Evolutionary conservation across 257 asterid species (phyloP).

Genomic region (Marsdenia floribunda): DNA sequence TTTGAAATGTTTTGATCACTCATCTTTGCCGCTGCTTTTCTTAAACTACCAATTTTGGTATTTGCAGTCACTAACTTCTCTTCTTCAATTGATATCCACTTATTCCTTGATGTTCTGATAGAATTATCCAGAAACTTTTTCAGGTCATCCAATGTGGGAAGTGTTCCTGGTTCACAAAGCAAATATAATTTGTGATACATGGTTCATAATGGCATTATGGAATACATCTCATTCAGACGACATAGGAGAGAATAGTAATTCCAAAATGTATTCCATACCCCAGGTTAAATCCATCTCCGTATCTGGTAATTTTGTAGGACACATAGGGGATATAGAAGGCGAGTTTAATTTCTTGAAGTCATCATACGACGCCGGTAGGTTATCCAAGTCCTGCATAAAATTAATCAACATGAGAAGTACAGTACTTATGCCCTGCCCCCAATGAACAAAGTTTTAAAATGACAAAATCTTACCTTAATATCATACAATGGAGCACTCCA

Average conservation of each 20-base stretch:
- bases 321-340: slow-evolving; percentile 42
- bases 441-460: neutral
- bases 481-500: slow-evolving; percentile 75
- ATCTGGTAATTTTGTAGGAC: slow-evolving; percentile 41
- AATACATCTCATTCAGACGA: neutral
- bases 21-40: slow-evolving; percentile 24
- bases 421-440: neutral
- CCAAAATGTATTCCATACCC: slow-evolving; percentile 38
- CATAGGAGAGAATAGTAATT: neutral
- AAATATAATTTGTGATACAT: neutral
- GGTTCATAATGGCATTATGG: neutral
- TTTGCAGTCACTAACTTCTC: slow-evolving; percentile 27
- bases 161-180: slow-evolving; percentile 41
- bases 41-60: slow-evolving; percentile 13
- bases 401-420: neutral
- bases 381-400: slow-evolving; percentile 43
- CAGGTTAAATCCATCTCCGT: slow-evolving; percentile 39
- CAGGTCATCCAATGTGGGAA: slow-evolving; percentile 59
- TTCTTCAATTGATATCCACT: slow-evolving; percentile 41
- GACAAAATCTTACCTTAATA: slow-evolving; percentile 38
- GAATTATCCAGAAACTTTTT: slow-evolving; percentile 35
- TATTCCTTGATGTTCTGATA: slow-evolving; percentile 25
- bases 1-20: slow-evolving; percentile 21
- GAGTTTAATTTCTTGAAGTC: slow-evolving; percentile 58
- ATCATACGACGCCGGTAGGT: slow-evolving; percentile 52